Evolutionary conservation across 2,329 filamentous ascomycete species (phyloP).

Genomic region (Ilyonectria destructans): DNA sequence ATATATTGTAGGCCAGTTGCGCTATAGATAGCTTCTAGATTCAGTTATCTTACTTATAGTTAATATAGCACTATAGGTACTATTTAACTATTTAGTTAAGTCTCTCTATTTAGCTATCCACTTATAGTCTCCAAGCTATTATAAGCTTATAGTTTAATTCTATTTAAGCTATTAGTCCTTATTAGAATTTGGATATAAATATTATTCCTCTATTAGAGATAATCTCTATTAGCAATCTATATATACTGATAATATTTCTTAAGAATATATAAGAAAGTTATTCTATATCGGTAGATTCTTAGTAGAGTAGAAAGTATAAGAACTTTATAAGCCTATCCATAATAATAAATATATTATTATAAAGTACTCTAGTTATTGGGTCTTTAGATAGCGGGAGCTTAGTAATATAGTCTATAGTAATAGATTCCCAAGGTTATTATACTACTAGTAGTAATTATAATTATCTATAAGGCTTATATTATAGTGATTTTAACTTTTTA

Average conservation of each 20-base stretch:
- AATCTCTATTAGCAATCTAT: constrained; percentile 21
- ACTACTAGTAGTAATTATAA: constrained; percentile 28
- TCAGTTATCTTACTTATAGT: constrained; percentile 26
- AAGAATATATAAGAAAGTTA: constrained; percentile 25
- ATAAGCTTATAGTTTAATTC: constrained; percentile 16
- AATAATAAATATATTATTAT: constrained; percentile 33
- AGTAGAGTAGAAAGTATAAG: constrained; percentile 16
- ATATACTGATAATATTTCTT: constrained; percentile 25
- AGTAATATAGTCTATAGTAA: constrained; percentile 35
- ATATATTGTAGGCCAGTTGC: constrained; percentile 25
- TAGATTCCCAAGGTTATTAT: constrained; percentile 27
- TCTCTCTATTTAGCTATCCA: constrained; percentile 16
- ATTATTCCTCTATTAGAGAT: constrained; percentile 25
- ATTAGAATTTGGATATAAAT: constrained; percentile 22
- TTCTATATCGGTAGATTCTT: constrained; percentile 21
- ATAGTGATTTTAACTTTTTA: no score
- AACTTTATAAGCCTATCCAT: constrained; percentile 24
- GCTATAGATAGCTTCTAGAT: constrained; percentile 14
- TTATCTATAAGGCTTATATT: constrained; percentile 30
- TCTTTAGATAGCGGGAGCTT: constrained; percentile 29
- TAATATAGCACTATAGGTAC: constrained; percentile 26
- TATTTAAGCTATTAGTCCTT: constrained; percentile 25
- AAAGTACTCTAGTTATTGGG: constrained; percentile 21
- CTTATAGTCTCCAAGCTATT: neutral
- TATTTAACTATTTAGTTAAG: constrained; percentile 15